phyloP scores from a whole-genome alignment of 305 asterid species.

The Rubia balearica region DNA sequence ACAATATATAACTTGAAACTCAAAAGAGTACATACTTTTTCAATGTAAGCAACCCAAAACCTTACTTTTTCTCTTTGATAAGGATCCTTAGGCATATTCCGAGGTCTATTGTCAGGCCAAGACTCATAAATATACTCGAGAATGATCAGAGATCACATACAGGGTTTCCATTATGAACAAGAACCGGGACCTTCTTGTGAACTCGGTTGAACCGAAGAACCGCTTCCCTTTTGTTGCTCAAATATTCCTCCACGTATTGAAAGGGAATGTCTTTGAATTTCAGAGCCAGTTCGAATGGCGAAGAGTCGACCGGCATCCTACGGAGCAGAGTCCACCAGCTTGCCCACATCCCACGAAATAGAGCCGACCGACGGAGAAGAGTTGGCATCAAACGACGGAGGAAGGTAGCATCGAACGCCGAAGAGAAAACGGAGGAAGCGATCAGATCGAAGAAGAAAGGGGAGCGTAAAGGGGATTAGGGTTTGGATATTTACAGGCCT shows the following conservation, averaged over 20 bases:
- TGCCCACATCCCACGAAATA: conserved; percentile 13
- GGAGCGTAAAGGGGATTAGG: no score
- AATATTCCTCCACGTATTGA: conserved; percentile 5
- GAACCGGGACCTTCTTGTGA: conserved; percentile 7
- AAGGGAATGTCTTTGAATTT: conserved; percentile 8
- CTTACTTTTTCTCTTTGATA: conserved; percentile 5
- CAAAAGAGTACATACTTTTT: background rate
- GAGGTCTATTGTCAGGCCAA: conserved; percentile 10
- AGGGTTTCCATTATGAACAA: conserved; percentile 10
- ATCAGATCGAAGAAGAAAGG: no score
- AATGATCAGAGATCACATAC: conserved; percentile 3
- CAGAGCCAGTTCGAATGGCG: background rate
- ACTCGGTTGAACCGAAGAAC: background rate
- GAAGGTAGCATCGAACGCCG: no score
- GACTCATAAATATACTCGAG: conserved; percentile 4
- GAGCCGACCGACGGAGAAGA: no score
- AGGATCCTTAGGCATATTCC: conserved; percentile 4
- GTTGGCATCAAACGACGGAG: no score
- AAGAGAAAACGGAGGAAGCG: no score
- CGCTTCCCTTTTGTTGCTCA: conserved; percentile 6
- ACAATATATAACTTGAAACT: background rate
- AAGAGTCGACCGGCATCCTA: no score
- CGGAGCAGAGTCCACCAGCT: background rate
- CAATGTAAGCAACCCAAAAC: conserved; percentile 7
- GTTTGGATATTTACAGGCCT: no score